Evolutionary conservation across 345 rosid genomes (phyloP).

Genomic region (Jatropha curcas): DNA sequence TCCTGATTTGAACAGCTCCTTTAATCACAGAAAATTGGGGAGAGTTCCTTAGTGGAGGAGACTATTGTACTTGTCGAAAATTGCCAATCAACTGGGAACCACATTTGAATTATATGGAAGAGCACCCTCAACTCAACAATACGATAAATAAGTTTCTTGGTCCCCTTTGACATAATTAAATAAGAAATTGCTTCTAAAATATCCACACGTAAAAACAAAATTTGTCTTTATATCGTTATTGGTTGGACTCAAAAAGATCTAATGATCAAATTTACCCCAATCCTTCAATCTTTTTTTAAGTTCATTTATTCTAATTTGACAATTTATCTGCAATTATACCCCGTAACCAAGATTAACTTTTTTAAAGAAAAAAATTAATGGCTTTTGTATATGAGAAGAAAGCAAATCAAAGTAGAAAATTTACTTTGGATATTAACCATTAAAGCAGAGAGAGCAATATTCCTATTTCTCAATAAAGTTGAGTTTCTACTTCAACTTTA

Average conservation of each 20-base stretch:
- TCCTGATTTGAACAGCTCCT: too few relatives aligned
- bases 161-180: background rate
- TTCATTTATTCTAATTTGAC: too few relatives aligned
- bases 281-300: too few relatives aligned
- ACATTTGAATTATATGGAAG: background rate
- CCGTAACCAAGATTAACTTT: too few relatives aligned
- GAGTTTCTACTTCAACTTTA: background rate
- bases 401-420: background rate
- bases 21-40: too few relatives aligned
- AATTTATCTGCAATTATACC: too few relatives aligned
- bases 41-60: background rate
- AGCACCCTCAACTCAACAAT: too few relatives aligned
- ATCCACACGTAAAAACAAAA: background rate
- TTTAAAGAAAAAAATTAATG: too few relatives aligned
- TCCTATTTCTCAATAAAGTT: background rate
- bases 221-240: background rate
- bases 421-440: conserved; percentile 1
- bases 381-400: too few relatives aligned
- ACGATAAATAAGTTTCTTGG: background rate
- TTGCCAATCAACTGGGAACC: conserved; percentile 8
- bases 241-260: background rate
- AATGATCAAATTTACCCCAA: too few relatives aligned
- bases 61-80: conserved; percentile 4
- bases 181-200: background rate
- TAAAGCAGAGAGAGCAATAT: background rate